Conservation (phyloP, 2,329 filamentous ascomycete species). For the Magnaporthales sp. region DNA sequence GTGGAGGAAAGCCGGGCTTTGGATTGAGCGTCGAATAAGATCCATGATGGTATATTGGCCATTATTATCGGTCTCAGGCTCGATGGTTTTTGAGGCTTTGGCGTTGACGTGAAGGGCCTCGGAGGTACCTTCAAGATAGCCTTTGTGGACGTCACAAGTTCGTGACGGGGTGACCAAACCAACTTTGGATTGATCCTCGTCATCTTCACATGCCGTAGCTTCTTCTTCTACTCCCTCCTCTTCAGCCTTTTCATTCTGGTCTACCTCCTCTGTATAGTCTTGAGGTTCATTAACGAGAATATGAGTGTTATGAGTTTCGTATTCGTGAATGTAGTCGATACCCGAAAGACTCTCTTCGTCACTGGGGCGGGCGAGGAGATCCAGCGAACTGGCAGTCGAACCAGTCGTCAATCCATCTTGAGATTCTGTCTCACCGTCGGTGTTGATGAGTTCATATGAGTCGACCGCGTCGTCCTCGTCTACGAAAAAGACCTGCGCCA, state of each 20-base stretch:
- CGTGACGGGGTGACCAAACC: background rate
- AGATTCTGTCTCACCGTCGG: conserved; percentile 38
- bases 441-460: conserved; percentile 49
- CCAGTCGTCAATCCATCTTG: conserved; percentile 39
- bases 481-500: conserved; percentile 43
- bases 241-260: no score
- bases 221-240: no score
- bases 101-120: background rate
- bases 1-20: background rate
- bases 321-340: conserved; percentile 37
- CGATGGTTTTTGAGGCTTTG: background rate
- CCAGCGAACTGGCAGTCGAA: conserved; percentile 20
- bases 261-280: background rate
- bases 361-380: conserved; percentile 16
- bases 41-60: background rate
- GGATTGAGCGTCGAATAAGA: background rate
- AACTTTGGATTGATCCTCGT: background rate
- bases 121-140: no score
- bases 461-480: conserved; percentile 58
- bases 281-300: background rate
- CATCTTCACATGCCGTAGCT: background rate
- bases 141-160: background rate
- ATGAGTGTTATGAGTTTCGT: conserved; percentile 8
- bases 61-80: background rate
- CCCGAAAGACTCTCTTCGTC: conserved; percentile 21